Evolutionary conservation across 495 filamentous ascomycete genomes (phyloP).

Genomic region (Cercophora newfieldiana): DNA sequence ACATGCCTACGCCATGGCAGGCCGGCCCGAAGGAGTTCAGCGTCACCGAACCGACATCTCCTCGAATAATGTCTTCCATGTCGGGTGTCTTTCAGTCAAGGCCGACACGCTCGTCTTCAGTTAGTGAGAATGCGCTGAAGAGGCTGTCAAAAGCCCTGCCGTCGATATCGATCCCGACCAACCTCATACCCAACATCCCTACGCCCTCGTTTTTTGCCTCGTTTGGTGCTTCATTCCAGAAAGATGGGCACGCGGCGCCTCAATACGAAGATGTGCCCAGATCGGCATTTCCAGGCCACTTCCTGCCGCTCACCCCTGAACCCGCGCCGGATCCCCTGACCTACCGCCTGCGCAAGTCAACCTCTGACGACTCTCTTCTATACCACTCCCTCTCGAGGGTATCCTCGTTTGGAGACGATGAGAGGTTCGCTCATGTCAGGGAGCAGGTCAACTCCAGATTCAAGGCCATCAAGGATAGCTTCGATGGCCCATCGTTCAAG

Average conservation of each 20-base stretch:
- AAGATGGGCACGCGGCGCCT: constrained; percentile 19
- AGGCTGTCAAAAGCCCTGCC: constrained; percentile 51
- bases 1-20: constrained; percentile 47
- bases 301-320: constrained; percentile 8
- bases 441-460: constrained; percentile 81
- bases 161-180: constrained; percentile 52
- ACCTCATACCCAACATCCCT: constrained; percentile 43
- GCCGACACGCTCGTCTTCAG: constrained; percentile 41
- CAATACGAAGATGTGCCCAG: background rate
- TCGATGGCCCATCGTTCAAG: constrained; percentile 71
- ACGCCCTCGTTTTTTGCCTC: constrained; percentile 50
- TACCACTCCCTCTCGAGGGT: constrained; percentile 67
- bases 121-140: constrained; percentile 47
- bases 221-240: constrained; percentile 28
- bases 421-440: constrained; percentile 76
- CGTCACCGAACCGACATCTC: constrained; percentile 33
- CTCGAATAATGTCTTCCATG: constrained; percentile 43
- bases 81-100: constrained; percentile 38
- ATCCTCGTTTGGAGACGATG: constrained; percentile 83
- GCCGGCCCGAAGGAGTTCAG: constrained; percentile 48
- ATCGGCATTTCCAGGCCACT: background rate
- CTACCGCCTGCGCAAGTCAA: constrained; percentile 55
- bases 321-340: constrained; percentile 35
- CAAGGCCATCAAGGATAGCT: constrained; percentile 89
- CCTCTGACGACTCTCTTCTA: constrained; percentile 76